Evolutionary conservation across 108 stramenopile species (phyloP), one percentile per base, ranked within the genome.

Genomic region (Skeletonema marinoi): DNA sequence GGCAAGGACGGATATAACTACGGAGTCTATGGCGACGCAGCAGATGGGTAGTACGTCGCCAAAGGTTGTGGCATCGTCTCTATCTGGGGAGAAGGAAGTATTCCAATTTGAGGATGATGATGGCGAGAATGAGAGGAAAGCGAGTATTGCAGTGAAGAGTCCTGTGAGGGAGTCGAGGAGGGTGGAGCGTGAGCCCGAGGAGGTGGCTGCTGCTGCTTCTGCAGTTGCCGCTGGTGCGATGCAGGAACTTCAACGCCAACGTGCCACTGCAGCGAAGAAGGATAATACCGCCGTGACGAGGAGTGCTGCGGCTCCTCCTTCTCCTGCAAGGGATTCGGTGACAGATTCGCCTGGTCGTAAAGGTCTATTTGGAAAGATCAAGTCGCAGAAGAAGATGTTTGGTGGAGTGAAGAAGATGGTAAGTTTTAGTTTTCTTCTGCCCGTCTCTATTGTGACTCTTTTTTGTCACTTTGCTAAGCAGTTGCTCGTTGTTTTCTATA

Each of bases 1-100:
- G 29, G 75, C 75, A 36, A 72, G 39, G 14, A 82, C 81, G 19
- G 75, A 82, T 69, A 44, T 82, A 13, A 82, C 81, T n/a, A 82
- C 81, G 13, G 67, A 65, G 36, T 73, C 74, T 17, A 54, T 60
- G 8, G 71, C 67, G 16, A 82, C 81, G n/a, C 69, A 51, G 30
- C 70, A 71, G 65, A 82, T 82, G 81, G 81, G 81, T 56, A 62
- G 63, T 11, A 66, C 32, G 50, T 42, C 63, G 6, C 63, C 33
- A 64, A 39, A 64, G 19, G 16, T n/a, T n/a, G 16, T 32, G 63
- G 19, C 19, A 64, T 38, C 31, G 32, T 21, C 35, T 19, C 63
- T 29, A 8, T 7, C 19, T 25, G 54, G 9, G 25, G 54, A 56
- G 9, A 25, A 56, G 21, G 54, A 56, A 6, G 21, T 2, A 25